Base-by-base conservation (phyloP, 2,329 filamentous ascomycete species). In the Alternaria panax region DNA sequence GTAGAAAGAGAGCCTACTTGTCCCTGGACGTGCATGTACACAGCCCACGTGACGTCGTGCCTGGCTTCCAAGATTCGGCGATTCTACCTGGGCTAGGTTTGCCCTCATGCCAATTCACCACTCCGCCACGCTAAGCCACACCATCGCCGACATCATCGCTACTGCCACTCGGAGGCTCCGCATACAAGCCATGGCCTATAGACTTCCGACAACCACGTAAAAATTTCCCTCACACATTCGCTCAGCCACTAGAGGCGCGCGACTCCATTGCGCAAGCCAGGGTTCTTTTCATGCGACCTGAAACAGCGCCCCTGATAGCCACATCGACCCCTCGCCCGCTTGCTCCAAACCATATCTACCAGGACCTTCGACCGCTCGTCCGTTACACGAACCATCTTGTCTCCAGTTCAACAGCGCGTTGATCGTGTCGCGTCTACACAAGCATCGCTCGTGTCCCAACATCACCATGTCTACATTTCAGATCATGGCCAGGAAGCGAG, bases 251-350 rank as follows among this genome's bases (percentile, higher is more conserved):
- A 48, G 54, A 63, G 51, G 51, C 60, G 58, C 60, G 57, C 59
- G 51, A 64, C 62, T 67, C 57, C 53, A 59, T 57, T 48, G 51
- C 51, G 54, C 59, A 54, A 54, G 53, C 58, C 57, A 41, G 63
- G 55, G 45, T 64, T 59, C 56, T 52, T 62, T 65, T 68, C 61
- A 69, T 70, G 66, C 69, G 60, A 69, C 66, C 70, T 75, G 74
- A 76, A 76, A 76, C 74, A 64, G 51, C 65, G 68, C 73, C 73
- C 74, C 74, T 75, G 70, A 70, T 68, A 61, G 59, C 54, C 63
- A 57, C 51, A 63, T 62, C 57, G 28, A 59, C 47, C 59, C 59
- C 70, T 67, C 64, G 65, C 59, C 63, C 65, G 51, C 51, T 63
- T 67, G 70, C 62, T 65, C 72, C 70, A 71, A 72, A 74, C 71